Conservation (phyloP, 768 basidiomycete genomes). For the Leccinellum rugosiceps region DNA sequence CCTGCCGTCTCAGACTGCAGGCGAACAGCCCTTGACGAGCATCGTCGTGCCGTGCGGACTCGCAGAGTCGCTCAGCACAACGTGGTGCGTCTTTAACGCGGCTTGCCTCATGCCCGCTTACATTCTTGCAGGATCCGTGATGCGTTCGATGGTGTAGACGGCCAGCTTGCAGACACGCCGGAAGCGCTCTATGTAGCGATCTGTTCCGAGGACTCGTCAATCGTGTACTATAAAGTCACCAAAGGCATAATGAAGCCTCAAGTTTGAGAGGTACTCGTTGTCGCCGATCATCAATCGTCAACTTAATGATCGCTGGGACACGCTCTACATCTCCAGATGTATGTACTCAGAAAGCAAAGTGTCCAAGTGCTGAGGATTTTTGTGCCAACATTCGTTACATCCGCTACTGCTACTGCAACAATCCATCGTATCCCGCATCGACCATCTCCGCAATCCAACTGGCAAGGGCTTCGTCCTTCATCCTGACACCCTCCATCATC, state of each 20-base stretch:
- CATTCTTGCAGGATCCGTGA: conserved; percentile 46
- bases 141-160: conserved; percentile 50
- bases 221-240: conserved; percentile 82
- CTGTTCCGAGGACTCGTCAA: conserved; percentile 73
- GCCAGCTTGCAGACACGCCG: conserved; percentile 22
- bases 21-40: conserved; percentile 29
- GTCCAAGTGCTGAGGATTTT: conserved; percentile 1
- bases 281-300: no score
- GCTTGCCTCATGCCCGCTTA: not conserved
- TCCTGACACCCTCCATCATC: conserved; percentile 60
- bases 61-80: conserved; percentile 60
- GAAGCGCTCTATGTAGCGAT: conserved; percentile 65
- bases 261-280: conserved; percentile 34
- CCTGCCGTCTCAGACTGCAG: conserved; percentile 34
- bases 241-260: conserved; percentile 74
- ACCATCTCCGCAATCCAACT: conserved; percentile 62
- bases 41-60: conserved; percentile 65
- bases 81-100: conserved; percentile 42
- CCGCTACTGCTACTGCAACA: conserved; percentile 19
- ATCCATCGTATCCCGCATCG: conserved; percentile 41
- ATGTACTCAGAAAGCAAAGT: not conserved
- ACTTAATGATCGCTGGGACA: no score
- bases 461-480: conserved; percentile 60
- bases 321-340: not conserved
- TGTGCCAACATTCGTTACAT: not conserved